Conservation (phyloP, 1,284 basidiomycete species). For the Cerrena zonata region DNA sequence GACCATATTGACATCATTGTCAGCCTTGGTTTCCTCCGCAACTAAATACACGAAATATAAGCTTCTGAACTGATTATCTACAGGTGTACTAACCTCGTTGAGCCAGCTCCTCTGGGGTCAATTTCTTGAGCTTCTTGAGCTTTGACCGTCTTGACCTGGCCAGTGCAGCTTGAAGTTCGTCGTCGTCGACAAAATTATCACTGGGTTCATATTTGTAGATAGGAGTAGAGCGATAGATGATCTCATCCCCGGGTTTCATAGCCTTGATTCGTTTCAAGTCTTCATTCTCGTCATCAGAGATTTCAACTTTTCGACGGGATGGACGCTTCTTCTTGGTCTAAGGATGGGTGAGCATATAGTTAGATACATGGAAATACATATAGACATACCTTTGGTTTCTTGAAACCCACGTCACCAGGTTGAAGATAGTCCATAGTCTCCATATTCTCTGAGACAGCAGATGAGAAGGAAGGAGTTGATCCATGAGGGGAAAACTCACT, state of each 20-base stretch:
- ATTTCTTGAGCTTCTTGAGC: slow-evolving; percentile 71
- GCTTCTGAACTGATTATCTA: background rate
- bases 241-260: slow-evolving; percentile 74
- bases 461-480: background rate
- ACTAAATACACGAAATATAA: slow-evolving; percentile 39
- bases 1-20: slow-evolving; percentile 48
- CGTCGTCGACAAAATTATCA: slow-evolving; percentile 93
- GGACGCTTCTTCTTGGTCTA: slow-evolving; percentile 89
- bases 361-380: background rate
- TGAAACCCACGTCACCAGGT: slow-evolving; percentile 89
- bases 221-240: too few species aligned
- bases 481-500: slow-evolving; percentile 49
- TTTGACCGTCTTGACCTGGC: slow-evolving; percentile 81
- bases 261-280: slow-evolving; percentile 31
- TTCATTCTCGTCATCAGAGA: slow-evolving; percentile 57
- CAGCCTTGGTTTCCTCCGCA: slow-evolving; percentile 48
- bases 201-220: slow-evolving; percentile 65
- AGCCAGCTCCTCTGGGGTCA: slow-evolving; percentile 82
- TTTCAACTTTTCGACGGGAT: slow-evolving; percentile 61
- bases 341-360: slow-evolving; percentile 6
- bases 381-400: slow-evolving; percentile 74
- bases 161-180: slow-evolving; percentile 91
- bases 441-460: slow-evolving; percentile 65
- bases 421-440: slow-evolving; percentile 84
- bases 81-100: slow-evolving; percentile 56